Base-by-base conservation (phyloP, 2,329 filamentous ascomycete genomes). In the Ophiostoma pallidulum region DNA sequence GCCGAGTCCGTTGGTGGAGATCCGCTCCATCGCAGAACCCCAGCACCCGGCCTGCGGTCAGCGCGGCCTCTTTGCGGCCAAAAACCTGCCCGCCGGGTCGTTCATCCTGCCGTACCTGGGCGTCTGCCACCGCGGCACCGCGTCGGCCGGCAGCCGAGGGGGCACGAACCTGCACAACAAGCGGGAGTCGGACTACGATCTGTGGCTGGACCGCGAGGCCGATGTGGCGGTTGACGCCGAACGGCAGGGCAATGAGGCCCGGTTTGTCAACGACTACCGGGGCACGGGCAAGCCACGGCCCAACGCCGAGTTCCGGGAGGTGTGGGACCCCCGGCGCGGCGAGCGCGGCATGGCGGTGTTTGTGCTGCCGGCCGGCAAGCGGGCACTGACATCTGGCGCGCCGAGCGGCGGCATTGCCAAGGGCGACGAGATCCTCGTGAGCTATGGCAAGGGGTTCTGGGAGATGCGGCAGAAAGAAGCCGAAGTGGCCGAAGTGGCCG, bases 371-470 rank as follows among this genome's bases (percentile, higher is more conserved):
- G 66, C 64, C 7, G 65, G 69, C 8, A 71, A 64, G 64, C 64
- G 60, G 47, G 51, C 53, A 7, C 14, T 45, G n/a, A 32, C 35
- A 6, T 31, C 35, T 14, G 19, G 39, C 16, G 18, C 22, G 14
- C 13, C 14, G 3, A 33, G 49, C 37, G 16, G 28, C 47, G 54
- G 47, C 64, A 72, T 82, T 24, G 69, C 59, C 41, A 79, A 75
- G 62, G 78, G 79, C 2, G 71, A 80, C 51, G 80, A 84, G 67
- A 75, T 84, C 45, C 58, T 82, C 44, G 75, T 84, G 12, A 82
- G 76, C 54, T 83, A 84, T 57, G 80, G 79, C 6, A 83, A 79
- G 60, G 80, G 80, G 1, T 83, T 84, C 53, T 84, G 80, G 78
- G 66, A 67, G 18, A 69, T 67, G 59, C 70, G 65, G 61, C 71